Base-by-base conservation (phyloP, 208 protist species). In the Acanthamoeba triangularis region DNA sequence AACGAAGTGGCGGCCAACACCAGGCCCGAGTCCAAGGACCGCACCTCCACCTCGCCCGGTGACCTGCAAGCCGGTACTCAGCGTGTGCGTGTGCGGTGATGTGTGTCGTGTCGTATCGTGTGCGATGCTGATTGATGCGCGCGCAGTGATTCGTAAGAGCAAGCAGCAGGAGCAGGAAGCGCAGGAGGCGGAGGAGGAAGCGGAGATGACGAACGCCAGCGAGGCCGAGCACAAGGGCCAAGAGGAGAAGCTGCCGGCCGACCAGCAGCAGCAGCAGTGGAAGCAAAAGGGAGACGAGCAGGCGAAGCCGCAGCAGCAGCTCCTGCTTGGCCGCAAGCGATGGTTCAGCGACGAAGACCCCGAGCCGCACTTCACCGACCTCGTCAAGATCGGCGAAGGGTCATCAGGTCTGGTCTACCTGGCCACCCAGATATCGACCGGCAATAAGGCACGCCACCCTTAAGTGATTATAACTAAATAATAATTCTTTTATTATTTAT, bases 331-430 rank as follows among this genome's bases (percentile, higher is more conserved):
- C 14, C 16, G 41, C 5, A 49, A 85, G 28, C 76, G 76, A 13
- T 85, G 76, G 76, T 85, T 59, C 76, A 85, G 76, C 44, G 76
- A 85, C 23, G 84, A 91, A 30, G 84, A 91, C 56, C 84, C 84
- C 23, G 59, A 41, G 35, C 28, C 59, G 7, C 84, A 54, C 30
- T 91, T 91, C 28, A 47, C 49, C 30, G 84, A 91, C 56, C 84
- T 91, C 23, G 59, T 72, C 56, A 91, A 69, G 84, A 91, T 91
- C 84, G 84, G 84, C 28, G 84, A 91, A 47, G 84, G 84, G 13
- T 91, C 84, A 13, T 91, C 84, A 7, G 84, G 84, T 14, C 30
- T 63, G 28, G 84, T 91, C 11, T 91, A 91, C 33, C 56, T 91
- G 7, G 84, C 56, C 30, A 91, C 49, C 18, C 84, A 91, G 49